Percentiles rank a stretch among this genome's conserved stretches.
Evolutionary conservation across 106 monocot genomes (phyloP).

Genomic region (Acorus calamus): DNA sequence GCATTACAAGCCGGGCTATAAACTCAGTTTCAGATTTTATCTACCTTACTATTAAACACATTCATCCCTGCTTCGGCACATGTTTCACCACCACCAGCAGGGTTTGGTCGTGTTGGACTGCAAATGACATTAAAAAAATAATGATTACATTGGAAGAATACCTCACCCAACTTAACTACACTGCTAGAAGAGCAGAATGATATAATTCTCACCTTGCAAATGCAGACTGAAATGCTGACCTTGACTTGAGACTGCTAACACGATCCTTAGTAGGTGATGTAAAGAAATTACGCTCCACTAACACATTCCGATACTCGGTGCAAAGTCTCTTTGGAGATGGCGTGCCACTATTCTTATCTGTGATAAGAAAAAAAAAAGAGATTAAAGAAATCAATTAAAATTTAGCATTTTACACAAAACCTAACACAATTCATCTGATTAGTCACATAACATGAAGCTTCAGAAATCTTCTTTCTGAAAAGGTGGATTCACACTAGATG

Average conservation of each 20-base stretch:
- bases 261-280: slow-evolving; percentile 79
- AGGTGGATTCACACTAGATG: too few species aligned
- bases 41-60: slow-evolving; percentile 85
- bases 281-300: slow-evolving; percentile 67
- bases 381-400: too few species aligned
- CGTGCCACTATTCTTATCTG: slow-evolving; percentile 48
- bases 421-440: too few species aligned
- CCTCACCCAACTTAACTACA: neutral
- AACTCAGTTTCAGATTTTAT: too few species aligned
- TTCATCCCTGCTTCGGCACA: slow-evolving; percentile 82
- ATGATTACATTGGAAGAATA: too few species aligned
- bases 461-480: too few species aligned
- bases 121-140: slow-evolving; percentile 6
- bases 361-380: slow-evolving; percentile 7
- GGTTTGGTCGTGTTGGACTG: slow-evolving; percentile 87
- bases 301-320: slow-evolving; percentile 43
- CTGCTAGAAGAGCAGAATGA: neutral
- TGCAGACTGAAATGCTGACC: slow-evolving; percentile 67
- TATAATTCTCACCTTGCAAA: slow-evolving; percentile 61
- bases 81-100: slow-evolving; percentile 73
- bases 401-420: too few species aligned
- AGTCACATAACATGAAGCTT: too few species aligned
- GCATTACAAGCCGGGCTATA: too few species aligned
- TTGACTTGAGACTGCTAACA: slow-evolving; percentile 43
- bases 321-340: slow-evolving; percentile 67